These are phyloP conservation scores for Sambucus nigra DNA, from an alignment of 129 eudicot species.

Conservation along the genomic window DNA sequence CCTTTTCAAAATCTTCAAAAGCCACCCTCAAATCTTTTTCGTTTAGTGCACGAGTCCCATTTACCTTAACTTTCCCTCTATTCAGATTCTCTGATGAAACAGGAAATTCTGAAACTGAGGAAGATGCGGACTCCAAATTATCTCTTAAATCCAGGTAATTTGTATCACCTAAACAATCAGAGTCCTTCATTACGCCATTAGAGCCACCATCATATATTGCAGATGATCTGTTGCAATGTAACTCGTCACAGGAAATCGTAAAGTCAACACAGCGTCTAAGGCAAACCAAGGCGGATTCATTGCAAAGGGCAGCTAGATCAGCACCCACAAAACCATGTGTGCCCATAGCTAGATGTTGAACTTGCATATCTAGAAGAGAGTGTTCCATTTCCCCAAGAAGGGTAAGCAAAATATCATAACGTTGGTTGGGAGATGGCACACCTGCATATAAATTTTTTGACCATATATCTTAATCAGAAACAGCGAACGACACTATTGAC, in stretches of 20 bases:
- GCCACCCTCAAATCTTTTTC: slow-evolving; percentile 32
- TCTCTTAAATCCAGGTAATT: slow-evolving; percentile 12
- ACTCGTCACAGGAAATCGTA: slow-evolving; percentile 9
- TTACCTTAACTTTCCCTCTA: slow-evolving; percentile 1
- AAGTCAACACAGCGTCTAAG: slow-evolving; percentile 42
- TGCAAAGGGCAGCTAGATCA: slow-evolving; percentile 78
- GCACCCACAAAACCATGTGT: slow-evolving; percentile 99
- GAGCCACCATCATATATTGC: slow-evolving; percentile 7
- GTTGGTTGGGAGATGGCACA: slow-evolving; percentile 86
- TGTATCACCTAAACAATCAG: slow-evolving; percentile 9
- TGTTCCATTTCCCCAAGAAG: slow-evolving; percentile 54
- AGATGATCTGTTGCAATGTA: slow-evolving; percentile 10
- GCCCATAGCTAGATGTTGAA: slow-evolving; percentile 54
- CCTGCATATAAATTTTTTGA: slow-evolving; percentile 31
- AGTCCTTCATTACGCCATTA: slow-evolving; percentile 10
- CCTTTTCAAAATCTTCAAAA: slow-evolving; percentile 73
- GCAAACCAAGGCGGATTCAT: slow-evolving; percentile 65
- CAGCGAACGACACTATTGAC: background rate
- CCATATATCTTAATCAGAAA: background rate
- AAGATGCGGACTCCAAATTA: slow-evolving; percentile 36
- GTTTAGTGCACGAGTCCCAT: slow-evolving; percentile 5
- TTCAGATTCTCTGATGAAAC: slow-evolving; percentile 11
- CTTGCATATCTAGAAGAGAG: slow-evolving; percentile 42
- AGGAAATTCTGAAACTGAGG: slow-evolving; percentile 20
- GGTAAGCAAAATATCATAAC: slow-evolving; percentile 51